phyloP scores from a whole-genome alignment of 1,139 yeast species.

The Suhomyces ambrosiae region DNA sequence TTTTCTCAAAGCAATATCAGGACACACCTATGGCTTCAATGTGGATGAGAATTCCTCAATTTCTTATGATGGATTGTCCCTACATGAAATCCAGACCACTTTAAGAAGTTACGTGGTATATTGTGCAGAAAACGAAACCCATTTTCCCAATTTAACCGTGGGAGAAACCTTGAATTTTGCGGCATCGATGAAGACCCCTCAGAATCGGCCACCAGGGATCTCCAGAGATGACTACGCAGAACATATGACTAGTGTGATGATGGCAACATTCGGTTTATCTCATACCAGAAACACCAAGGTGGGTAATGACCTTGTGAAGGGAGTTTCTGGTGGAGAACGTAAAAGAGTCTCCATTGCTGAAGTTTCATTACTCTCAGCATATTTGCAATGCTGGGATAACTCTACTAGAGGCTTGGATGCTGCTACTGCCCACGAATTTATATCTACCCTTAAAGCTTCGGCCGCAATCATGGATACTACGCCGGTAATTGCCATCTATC shows the following conservation, averaged over 20 bases:
- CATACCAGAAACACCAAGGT: constrained; percentile 27
- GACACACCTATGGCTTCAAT: constrained; percentile 72
- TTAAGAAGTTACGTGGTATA: constrained; percentile 33
- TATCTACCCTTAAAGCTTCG: constrained; percentile 29
- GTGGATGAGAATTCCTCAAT: constrained; percentile 52
- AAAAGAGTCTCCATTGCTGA: constrained; percentile 30
- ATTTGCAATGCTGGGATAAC: constrained; percentile 29
- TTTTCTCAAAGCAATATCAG: constrained; percentile 66
- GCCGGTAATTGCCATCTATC: constrained; percentile 31
- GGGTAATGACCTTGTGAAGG: constrained; percentile 27
- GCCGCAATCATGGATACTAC: constrained; percentile 28
- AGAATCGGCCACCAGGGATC: constrained; percentile 33
- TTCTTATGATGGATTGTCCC: constrained; percentile 28
- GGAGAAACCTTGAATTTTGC: constrained; percentile 33
- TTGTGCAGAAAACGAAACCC: constrained; percentile 31
- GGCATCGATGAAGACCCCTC: constrained; percentile 29
- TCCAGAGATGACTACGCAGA: constrained; percentile 22
- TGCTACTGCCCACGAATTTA: constrained; percentile 30
- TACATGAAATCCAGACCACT: constrained; percentile 21
- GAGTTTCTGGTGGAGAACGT: constrained; percentile 30
- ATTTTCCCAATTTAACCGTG: constrained; percentile 30
- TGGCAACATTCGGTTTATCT: constrained; percentile 26
- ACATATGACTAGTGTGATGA: constrained; percentile 24
- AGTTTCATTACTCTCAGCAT: constrained; percentile 22
- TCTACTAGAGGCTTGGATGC: constrained; percentile 30